phyloP scores from a whole-genome alignment of 768 basidiomycete species.

The Neoboletus brunneissimus region DNA sequence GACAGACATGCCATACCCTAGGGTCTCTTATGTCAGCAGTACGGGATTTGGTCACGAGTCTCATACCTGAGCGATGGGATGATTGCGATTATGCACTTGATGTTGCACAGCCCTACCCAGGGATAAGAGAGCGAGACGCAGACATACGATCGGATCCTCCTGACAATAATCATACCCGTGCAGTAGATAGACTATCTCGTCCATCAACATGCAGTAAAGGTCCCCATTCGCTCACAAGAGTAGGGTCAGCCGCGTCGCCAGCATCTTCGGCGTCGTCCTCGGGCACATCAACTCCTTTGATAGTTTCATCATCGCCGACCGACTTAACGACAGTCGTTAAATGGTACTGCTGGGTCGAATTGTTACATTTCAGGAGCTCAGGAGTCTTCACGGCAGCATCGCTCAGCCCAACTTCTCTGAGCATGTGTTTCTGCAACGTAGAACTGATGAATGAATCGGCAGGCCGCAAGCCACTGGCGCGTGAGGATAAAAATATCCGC shows the following conservation, averaged over 20 bases:
- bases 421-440: constrained; percentile 78
- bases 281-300: constrained; percentile 20
- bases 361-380: constrained; percentile 61
- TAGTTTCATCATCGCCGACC: constrained; percentile 17
- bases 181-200: constrained; percentile 44
- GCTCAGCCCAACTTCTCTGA: constrained; percentile 72
- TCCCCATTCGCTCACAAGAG: constrained; percentile 2
- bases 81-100: constrained; percentile 91
- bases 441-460: constrained; percentile 75
- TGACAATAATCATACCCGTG: constrained; percentile 84
- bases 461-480: constrained; percentile 66
- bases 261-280: constrained; percentile 35
- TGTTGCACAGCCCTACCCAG: constrained; percentile 89
- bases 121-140: constrained; percentile 80
- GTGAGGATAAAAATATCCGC: constrained; percentile 70
- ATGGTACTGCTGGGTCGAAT: constrained; percentile 53
- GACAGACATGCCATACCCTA: constrained; percentile 84
- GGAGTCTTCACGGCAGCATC: constrained; percentile 64
- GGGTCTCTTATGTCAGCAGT: background rate
- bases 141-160: constrained; percentile 82
- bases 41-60: background rate
- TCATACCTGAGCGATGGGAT: constrained; percentile 49
- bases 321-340: constrained; percentile 32
- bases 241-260: constrained; percentile 15
- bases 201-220: background rate